These are phyloP conservation scores for Neoarthrinium moseri DNA, from an alignment of 2,329 filamentous ascomycete species.

Conservation along the genomic window DNA sequence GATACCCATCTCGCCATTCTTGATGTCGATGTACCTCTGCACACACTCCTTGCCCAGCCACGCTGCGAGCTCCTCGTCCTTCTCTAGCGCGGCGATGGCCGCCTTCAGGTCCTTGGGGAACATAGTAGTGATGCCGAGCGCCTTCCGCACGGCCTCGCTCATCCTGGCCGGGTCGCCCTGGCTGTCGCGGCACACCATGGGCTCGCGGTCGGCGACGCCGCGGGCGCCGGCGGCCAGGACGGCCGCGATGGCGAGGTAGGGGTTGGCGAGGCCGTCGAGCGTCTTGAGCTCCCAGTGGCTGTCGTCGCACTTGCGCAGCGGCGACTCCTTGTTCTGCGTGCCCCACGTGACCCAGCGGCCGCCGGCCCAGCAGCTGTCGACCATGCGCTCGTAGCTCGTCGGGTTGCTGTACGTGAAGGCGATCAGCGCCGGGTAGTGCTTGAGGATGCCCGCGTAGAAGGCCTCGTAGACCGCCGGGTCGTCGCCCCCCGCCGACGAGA, in stretches of 20 bases:
- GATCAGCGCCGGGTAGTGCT: constrained; percentile 62
- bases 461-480: constrained; percentile 49
- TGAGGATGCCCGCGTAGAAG: constrained; percentile 72
- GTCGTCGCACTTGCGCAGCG: constrained; percentile 63
- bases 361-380: constrained; percentile 73
- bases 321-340: constrained; percentile 75
- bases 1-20: constrained; percentile 55
- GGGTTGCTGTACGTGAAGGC: constrained; percentile 68
- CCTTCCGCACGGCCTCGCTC: constrained; percentile 41
- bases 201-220: constrained; percentile 46
- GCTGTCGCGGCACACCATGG: constrained; percentile 53
- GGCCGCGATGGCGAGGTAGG: constrained; percentile 67
- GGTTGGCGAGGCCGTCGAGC: constrained; percentile 77
- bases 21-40: constrained; percentile 55
- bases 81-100: constrained; percentile 50
- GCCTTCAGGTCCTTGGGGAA: constrained; percentile 55
- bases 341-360: constrained; percentile 80
- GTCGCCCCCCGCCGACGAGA: constrained; percentile 42
- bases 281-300: constrained; percentile 78
- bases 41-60: constrained; percentile 51
- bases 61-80: constrained; percentile 43
- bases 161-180: constrained; percentile 51
- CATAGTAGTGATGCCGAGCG: constrained; percentile 51
- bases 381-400: constrained; percentile 66
- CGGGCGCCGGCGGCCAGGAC: constrained; percentile 58